phyloP scores from a whole-genome alignment of 2,329 filamentous ascomycete genomes.

The Fusarium pilosicola region DNA sequence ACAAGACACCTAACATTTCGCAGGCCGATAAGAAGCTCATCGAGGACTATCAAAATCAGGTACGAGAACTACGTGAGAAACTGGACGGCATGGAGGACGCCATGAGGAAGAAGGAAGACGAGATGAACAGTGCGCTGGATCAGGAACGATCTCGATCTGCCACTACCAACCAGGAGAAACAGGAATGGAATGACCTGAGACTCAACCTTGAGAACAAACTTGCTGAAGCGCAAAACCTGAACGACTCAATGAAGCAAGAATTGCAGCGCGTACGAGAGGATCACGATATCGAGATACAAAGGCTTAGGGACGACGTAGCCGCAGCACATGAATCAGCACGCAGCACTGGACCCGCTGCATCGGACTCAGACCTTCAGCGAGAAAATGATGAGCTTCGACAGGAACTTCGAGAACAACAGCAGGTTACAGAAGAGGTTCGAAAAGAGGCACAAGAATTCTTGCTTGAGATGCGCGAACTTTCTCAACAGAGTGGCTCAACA shows the following conservation, averaged over 20 bases:
- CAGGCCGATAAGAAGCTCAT: slow-evolving; percentile 76
- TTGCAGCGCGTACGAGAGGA: slow-evolving; percentile 77
- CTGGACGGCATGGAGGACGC: slow-evolving; percentile 76
- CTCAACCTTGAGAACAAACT: slow-evolving; percentile 77
- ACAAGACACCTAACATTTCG: slow-evolving; percentile 27
- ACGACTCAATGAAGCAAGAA: slow-evolving; percentile 81
- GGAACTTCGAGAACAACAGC: slow-evolving; percentile 77
- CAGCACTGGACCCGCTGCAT: slow-evolving; percentile 43
- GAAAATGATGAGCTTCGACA: slow-evolving; percentile 76
- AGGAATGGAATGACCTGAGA: slow-evolving; percentile 75
- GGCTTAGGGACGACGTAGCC: slow-evolving; percentile 72
- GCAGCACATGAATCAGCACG: slow-evolving; percentile 54
- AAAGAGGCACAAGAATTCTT: slow-evolving; percentile 85
- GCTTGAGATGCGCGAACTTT: slow-evolving; percentile 87
- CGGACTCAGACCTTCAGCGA: slow-evolving; percentile 66
- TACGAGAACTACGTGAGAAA: slow-evolving; percentile 78
- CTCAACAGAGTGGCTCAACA: slow-evolving; percentile 79
- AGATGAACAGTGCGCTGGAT: slow-evolving; percentile 66
- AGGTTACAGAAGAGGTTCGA: slow-evolving; percentile 86
- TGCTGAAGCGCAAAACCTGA: slow-evolving; percentile 78
- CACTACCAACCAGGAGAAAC: slow-evolving; percentile 69
- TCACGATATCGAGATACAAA: slow-evolving; percentile 70
- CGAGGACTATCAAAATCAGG: slow-evolving; percentile 81
- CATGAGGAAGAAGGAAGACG: slow-evolving; percentile 75
- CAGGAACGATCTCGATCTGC: slow-evolving; percentile 65